Evolutionary conservation across 1,284 basidiomycete genomes (phyloP).

Genomic region (Gymnopus androsaceus): DNA sequence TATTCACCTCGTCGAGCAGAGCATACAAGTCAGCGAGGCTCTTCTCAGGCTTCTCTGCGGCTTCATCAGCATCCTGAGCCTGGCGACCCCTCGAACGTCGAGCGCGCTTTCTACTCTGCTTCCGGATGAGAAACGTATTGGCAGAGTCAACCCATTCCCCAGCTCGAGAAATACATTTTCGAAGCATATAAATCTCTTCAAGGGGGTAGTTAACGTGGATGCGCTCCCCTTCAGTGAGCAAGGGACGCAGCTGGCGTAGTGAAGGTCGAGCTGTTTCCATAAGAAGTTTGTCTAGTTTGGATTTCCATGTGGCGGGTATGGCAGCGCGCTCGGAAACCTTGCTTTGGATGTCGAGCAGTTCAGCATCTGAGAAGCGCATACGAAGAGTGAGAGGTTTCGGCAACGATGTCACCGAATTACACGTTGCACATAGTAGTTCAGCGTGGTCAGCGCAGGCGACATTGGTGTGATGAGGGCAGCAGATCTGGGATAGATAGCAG

Average conservation of each 20-base stretch:
- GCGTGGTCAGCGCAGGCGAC: conserved; percentile 89
- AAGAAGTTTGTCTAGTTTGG: conserved; percentile 70
- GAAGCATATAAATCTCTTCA: conserved; percentile 71
- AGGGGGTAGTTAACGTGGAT: conserved; percentile 80
- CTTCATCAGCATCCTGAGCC: conserved; percentile 52
- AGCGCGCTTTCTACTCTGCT: conserved; percentile 74
- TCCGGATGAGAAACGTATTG: conserved; percentile 69
- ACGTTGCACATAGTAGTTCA: conserved; percentile 71
- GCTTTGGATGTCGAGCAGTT: conserved; percentile 68
- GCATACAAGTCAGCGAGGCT: conserved; percentile 66
- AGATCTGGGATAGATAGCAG: conserved; percentile 93
- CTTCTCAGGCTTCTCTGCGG: conserved; percentile 67
- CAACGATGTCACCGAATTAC: conserved; percentile 46
- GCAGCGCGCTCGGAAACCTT: conserved; percentile 74
- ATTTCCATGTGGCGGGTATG: conserved; percentile 76
- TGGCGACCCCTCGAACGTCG: conserved; percentile 60
- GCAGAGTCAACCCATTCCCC: conserved; percentile 85
- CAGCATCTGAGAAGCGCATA: conserved; percentile 81
- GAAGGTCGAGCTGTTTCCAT: conserved; percentile 69
- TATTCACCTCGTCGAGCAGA: conserved; percentile 70
- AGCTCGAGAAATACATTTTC: conserved; percentile 78
- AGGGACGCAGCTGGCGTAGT: conserved; percentile 73
- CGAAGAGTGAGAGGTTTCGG: conserved; percentile 75
- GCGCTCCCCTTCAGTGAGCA: conserved; percentile 86
- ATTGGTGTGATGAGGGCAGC: conserved; percentile 73